phyloP scores from a whole-genome alignment of 2,329 filamentous ascomycete species.

The Epichloe bromicola region DNA sequence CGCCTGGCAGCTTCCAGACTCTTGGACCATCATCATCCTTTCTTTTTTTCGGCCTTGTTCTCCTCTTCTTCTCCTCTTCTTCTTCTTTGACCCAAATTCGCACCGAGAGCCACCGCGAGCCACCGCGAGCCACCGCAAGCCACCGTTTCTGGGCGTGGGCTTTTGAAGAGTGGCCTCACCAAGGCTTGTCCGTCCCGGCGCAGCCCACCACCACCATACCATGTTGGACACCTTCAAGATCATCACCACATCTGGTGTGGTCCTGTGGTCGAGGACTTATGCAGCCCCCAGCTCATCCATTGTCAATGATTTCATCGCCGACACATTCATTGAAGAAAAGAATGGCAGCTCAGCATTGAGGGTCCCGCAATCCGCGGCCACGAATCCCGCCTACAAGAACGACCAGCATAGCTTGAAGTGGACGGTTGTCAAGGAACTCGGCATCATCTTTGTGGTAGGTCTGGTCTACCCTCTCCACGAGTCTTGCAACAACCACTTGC shows the following conservation, averaged over 20 bases:
- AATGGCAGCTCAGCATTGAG: slow-evolving; percentile 47
- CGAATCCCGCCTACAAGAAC: slow-evolving; percentile 66
- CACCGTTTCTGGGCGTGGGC: neutral
- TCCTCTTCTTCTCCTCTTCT: neutral
- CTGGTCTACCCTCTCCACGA: neutral
- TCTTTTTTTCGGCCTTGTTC: neutral
- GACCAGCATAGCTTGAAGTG: slow-evolving; percentile 94
- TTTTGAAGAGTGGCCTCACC: neutral
- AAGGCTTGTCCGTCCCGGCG: neutral
- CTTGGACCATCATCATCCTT: neutral
- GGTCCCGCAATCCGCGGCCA: slow-evolving; percentile 43
- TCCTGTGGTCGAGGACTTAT: slow-evolving; percentile 88
- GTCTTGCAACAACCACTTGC: neutral
- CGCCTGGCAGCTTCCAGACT: neutral
- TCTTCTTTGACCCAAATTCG: neutral
- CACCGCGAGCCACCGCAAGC: no score
- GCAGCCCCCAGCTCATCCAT: slow-evolving; percentile 66
- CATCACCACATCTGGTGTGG: slow-evolving; percentile 86
- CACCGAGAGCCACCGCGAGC: neutral
- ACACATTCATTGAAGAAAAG: slow-evolving; percentile 96
- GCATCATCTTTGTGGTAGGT: slow-evolving; percentile 80
- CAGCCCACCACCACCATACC: slow-evolving; percentile 34
- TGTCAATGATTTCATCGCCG: slow-evolving; percentile 88
- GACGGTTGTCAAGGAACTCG: slow-evolving; percentile 83
- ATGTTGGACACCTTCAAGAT: slow-evolving; percentile 99